These are phyloP conservation scores for Globisporangium parvum DNA, from an alignment of 352 stramenopile species.

Conservation along the genomic window DNA sequence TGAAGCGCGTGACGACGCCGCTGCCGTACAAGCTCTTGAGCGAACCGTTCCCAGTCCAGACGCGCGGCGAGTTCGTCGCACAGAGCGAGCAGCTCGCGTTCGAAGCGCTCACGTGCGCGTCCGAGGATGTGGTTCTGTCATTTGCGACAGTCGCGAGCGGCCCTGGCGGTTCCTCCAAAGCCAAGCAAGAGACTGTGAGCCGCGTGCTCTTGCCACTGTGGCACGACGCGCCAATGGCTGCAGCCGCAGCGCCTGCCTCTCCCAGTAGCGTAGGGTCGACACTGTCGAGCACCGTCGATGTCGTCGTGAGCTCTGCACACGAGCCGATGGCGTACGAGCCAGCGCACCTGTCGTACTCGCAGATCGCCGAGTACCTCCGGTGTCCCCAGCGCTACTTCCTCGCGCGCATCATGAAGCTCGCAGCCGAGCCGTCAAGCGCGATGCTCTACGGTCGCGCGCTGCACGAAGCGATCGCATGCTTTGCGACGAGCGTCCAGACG, in stretches of 20 bases:
- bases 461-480: slow-evolving; percentile 62
- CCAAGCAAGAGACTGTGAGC: slow-evolving; percentile 20
- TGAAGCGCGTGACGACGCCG: slow-evolving; percentile 61
- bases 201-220: slow-evolving; percentile 30
- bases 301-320: background rate
- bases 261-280: too few relatives aligned
- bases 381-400: slow-evolving; percentile 81
- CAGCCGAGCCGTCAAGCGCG: slow-evolving; percentile 33
- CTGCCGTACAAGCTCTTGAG: slow-evolving; percentile 48
- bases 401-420: slow-evolving; percentile 52
- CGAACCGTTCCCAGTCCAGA: slow-evolving; percentile 52
- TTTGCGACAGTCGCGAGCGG: slow-evolving; percentile 29
- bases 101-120: slow-evolving; percentile 28
- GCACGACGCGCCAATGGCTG: background rate
- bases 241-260: background rate
- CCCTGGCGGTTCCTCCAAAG: background rate
- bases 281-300: background rate
- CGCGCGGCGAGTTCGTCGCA: slow-evolving; percentile 39
- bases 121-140: slow-evolving; percentile 41
- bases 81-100: slow-evolving; percentile 42
- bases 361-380: slow-evolving; percentile 74
- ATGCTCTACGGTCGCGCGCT: slow-evolving; percentile 76
- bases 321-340: slow-evolving; percentile 26
- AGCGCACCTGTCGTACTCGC: slow-evolving; percentile 70
- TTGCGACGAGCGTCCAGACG: slow-evolving; percentile 24